Percentiles rank a stretch among this genome's conserved stretches.
Conservation (phyloP, 2,329 filamentous ascomycete species). For the Botrytis aclada region DNA sequence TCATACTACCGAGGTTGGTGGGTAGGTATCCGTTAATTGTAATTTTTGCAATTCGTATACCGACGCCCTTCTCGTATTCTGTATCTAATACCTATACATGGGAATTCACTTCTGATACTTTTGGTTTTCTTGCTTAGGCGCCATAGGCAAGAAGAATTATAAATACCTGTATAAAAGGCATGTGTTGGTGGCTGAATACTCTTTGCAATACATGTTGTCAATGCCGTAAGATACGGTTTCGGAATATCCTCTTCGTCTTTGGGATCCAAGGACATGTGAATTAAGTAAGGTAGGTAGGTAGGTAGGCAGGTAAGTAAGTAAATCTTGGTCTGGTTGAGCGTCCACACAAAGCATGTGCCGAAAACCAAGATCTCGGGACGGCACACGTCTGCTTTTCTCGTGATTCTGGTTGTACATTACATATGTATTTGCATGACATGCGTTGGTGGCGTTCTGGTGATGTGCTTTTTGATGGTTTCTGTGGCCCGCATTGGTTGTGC, state of each 20-base stretch:
- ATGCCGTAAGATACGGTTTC: slow-evolving; percentile 5
- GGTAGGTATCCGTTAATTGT: not conserved
- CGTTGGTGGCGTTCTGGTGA: slow-evolving; percentile 10
- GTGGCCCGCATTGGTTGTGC: not conserved
- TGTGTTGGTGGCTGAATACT: not conserved
- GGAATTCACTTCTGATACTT: not conserved
- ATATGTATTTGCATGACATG: slow-evolving; percentile 7
- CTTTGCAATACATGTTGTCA: not conserved
- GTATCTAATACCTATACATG: not conserved
- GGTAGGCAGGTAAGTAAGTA: not conserved
- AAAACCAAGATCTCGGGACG: slow-evolving; percentile 20
- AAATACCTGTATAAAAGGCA: not conserved
- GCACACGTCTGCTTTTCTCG: not conserved
- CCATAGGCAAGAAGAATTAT: not conserved
- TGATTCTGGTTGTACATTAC: not conserved
- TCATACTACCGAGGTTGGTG: not conserved
- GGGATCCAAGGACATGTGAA: not conserved
- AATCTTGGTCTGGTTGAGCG: not conserved
- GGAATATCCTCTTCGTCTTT: not conserved
- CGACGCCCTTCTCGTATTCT: not conserved
- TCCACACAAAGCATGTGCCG: slow-evolving; percentile 12
- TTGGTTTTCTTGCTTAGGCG: not conserved
- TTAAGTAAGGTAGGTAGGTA: not conserved
- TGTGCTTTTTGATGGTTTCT: not conserved
- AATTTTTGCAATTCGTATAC: not conserved